Evolutionary conservation across 1,284 basidiomycete species (phyloP).

Genomic region (Veloboletus limbatus): DNA sequence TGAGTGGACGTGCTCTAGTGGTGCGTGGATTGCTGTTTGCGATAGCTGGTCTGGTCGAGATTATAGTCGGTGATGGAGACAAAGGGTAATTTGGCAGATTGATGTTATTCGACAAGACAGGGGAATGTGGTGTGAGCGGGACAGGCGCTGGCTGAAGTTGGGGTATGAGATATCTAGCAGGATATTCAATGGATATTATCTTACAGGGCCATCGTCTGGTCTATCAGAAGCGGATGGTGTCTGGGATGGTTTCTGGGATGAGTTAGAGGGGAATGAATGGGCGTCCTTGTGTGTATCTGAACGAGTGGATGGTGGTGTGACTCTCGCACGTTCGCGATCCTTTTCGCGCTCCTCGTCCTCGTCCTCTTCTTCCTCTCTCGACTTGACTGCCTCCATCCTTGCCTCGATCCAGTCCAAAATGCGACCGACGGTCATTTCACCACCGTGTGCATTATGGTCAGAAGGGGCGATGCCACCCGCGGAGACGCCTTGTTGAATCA

Average conservation of each 20-base stretch:
- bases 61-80: conserved; percentile 36
- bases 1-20: conserved; percentile 26
- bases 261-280: conserved; percentile 20
- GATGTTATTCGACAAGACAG: conserved; percentile 22
- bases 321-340: conserved; percentile 36
- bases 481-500: conserved; percentile 79
- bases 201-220: conserved; percentile 20
- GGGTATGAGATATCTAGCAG: conserved; percentile 6
- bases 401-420: conserved; percentile 80
- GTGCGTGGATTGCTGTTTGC: conserved; percentile 21
- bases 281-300: conserved; percentile 19
- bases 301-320: conserved; percentile 18
- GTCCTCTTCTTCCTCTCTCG: conserved; percentile 72
- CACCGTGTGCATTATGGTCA: conserved; percentile 39
- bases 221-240: conserved; percentile 18
- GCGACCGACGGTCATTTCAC: conserved; percentile 66
- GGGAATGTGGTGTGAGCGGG: conserved; percentile 29
- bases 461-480: conserved; percentile 42
- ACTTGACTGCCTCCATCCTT: conserved; percentile 64
- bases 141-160: conserved; percentile 14
- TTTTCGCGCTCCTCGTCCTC: conserved; percentile 69
- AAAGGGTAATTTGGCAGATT: conserved; percentile 23
- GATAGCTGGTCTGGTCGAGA: conserved; percentile 27
- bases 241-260: conserved; percentile 21
- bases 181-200: conserved; percentile 7